These are phyloP conservation scores for Fusarium citri DNA, from an alignment of 2,329 filamentous ascomycete genomes.

Conservation along the genomic window DNA sequence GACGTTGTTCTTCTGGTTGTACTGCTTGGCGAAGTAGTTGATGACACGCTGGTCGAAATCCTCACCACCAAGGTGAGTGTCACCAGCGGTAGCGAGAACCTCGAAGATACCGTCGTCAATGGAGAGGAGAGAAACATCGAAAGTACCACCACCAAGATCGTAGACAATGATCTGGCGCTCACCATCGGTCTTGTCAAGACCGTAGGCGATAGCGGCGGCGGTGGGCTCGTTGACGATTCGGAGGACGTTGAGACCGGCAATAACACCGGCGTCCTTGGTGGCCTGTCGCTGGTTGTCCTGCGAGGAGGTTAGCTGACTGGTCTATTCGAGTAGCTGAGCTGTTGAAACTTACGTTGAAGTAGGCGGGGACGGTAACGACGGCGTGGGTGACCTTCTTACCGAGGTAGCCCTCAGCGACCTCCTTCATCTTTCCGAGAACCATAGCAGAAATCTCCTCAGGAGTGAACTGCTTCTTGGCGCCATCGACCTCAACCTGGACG, in stretches of 20 bases:
- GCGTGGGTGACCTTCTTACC: conserved; percentile 87
- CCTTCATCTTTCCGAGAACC: conserved; percentile 87
- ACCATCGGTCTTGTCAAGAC: conserved; percentile 85
- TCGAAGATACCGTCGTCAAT: conserved; percentile 95
- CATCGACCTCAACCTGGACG: conserved; percentile 78
- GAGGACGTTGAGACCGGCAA: conserved; percentile 93
- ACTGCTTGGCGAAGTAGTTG: conserved; percentile 94
- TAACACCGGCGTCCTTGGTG: conserved; percentile 93
- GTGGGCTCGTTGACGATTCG: conserved; percentile 98
- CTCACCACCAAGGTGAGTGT: conserved; percentile 97
- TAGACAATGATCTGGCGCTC: conserved; percentile 93
- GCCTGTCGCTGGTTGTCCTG: conserved; percentile 93
- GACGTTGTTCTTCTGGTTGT: conserved; percentile 97
- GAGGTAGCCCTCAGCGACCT: conserved; percentile 81
- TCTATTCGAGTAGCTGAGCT: too few species aligned
- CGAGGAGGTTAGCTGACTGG: conserved; percentile 37
- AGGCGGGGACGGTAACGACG: conserved; percentile 94
- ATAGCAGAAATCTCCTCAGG: conserved; percentile 85
- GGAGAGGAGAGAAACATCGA: conserved; percentile 92
- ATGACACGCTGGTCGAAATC: conserved; percentile 99
- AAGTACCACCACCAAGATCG: conserved; percentile 94
- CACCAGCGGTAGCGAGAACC: conserved; percentile 93
- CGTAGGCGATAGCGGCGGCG: conserved; percentile 94
- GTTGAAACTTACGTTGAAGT: conserved; percentile 77
- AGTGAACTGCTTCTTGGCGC: conserved; percentile 77